Evolutionary conservation across 2,329 filamentous ascomycete species (phyloP), one percentile per base, ranked within the genome.

Genomic region (Talaromyces atroroseus): DNA sequence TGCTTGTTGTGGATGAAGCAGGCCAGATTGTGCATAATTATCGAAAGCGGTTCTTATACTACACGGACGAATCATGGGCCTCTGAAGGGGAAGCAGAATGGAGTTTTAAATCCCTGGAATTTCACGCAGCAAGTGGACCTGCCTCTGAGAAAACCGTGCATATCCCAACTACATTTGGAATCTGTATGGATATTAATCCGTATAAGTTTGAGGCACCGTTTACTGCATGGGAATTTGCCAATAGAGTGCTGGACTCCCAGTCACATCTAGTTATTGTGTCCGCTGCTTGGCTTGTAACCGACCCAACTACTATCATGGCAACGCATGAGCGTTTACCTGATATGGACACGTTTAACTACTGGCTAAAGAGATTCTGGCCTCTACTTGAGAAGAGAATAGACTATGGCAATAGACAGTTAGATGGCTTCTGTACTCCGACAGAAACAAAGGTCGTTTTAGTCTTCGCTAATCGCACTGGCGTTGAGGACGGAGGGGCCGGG

Each of bases 41-140:
- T 69, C 80, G 83, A 60, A 87, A 87, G 67, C 76, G 77, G 11
- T 85, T 85, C 62, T 77, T 87, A 58, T 87, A 85, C 73, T 85
- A 84, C 68, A 86, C 83, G 7, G 84, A 87, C 63, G 83, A 85
- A 63, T 82, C 80, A 1, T 87, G 84, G 84, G 82, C 83, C 2
- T 64, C 72, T 16, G 81, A 84, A 71, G 80, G 80, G 2, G 60
- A 64, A 47, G 64, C 66, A n/a, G 65, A 66, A 52, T 63, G 64
- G 51, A 66, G 71, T 20, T 72, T 66, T 40, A 63, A 62, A 26
- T 60, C 66, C 32, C 62, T 73, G 24, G 58, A 48, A 36, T 59
- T 61, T 44, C 45, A 36, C 21, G 29, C 46, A 50, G 40, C 38
- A 2, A n/a, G 10, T 44, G n/a, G 11, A 38, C n/a, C 32, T 23